Conservation (phyloP, 805 yeast species). For the Saccharomycopsis fodiens region DNA sequence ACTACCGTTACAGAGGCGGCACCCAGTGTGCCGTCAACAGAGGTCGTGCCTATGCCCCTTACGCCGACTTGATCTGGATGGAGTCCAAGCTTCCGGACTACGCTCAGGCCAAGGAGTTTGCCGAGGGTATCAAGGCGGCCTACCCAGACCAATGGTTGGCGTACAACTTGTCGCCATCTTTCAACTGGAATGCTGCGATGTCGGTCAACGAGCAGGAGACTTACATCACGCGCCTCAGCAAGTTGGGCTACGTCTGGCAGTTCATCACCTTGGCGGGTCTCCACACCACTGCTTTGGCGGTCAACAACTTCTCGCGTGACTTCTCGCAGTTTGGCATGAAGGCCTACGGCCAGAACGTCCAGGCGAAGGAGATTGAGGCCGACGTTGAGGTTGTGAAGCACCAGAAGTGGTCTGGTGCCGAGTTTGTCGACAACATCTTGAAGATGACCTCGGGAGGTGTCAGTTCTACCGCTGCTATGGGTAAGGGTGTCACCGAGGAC, state of each 20-base stretch:
- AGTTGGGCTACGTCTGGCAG: slow-evolving; percentile 94
- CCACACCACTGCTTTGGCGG: slow-evolving; percentile 91
- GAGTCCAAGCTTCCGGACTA: slow-evolving; percentile 93
- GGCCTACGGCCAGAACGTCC: slow-evolving; percentile 87
- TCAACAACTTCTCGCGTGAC: slow-evolving; percentile 73
- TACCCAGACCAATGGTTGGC: slow-evolving; percentile 94
- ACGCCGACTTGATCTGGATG: slow-evolving; percentile 96
- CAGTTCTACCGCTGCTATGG: slow-evolving; percentile 95
- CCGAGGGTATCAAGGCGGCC: slow-evolving; percentile 75
- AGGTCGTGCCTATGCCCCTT: slow-evolving; percentile 92
- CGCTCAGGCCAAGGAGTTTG: slow-evolving; percentile 89
- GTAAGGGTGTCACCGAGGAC: slow-evolving; percentile 95
- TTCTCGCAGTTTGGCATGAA: slow-evolving; percentile 84
- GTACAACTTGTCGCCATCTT: slow-evolving; percentile 92
- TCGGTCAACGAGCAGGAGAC: slow-evolving; percentile 79
- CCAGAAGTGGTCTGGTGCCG: slow-evolving; percentile 99
- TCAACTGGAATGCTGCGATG: slow-evolving; percentile 98
- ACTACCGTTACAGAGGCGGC: slow-evolving; percentile 93
- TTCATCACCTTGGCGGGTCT: slow-evolving; percentile 95
- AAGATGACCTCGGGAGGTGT: slow-evolving; percentile 92
- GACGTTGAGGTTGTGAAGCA: slow-evolving; percentile 96
- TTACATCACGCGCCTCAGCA: slow-evolving; percentile 76
- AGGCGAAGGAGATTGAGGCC: slow-evolving; percentile 76
- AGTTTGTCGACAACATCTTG: slow-evolving; percentile 84
- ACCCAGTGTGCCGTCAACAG: slow-evolving; percentile 96